Evolutionary conservation across 352 stramenopile species (phyloP).

Genomic region (Peronosclerospora sorghi): DNA sequence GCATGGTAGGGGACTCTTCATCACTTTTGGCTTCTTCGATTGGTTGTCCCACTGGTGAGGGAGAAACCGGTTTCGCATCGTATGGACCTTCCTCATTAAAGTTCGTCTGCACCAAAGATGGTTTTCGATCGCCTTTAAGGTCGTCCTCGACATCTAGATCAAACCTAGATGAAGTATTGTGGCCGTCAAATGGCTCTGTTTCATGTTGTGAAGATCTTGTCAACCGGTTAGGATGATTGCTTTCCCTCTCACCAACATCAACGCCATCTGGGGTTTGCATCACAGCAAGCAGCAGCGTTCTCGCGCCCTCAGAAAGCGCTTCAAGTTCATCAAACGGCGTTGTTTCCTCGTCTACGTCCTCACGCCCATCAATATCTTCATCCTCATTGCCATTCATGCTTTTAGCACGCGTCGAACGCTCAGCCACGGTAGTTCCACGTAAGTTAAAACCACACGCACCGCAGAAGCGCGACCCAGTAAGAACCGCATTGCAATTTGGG

Average conservation of each 20-base stretch:
- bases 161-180: slow-evolving; percentile 21
- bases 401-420: slow-evolving; percentile 25
- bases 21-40: slow-evolving; percentile 14
- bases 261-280: slow-evolving; percentile 82
- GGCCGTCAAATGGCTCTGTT: slow-evolving; percentile 10
- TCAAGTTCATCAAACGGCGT: slow-evolving; percentile 80
- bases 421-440: slow-evolving; percentile 54
- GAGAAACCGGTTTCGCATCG: slow-evolving; percentile 10
- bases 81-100: slow-evolving; percentile 16
- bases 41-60: slow-evolving; percentile 9
- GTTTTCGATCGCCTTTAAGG: slow-evolving; percentile 18
- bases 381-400: slow-evolving; percentile 13
- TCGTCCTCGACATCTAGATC: slow-evolving; percentile 27
- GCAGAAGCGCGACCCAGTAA: slow-evolving; percentile 82
- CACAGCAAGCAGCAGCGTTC: slow-evolving; percentile 72
- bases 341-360: slow-evolving; percentile 73
- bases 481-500: slow-evolving; percentile 69
- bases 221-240: slow-evolving; percentile 29
- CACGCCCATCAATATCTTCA: slow-evolving; percentile 39
- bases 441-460: slow-evolving; percentile 82
- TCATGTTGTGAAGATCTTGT: slow-evolving; percentile 21
- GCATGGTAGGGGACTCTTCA: slow-evolving; percentile 4
- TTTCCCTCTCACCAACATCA: slow-evolving; percentile 56
- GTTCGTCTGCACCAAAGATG: slow-evolving; percentile 2
- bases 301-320: slow-evolving; percentile 73